Percentiles rank a stretch among this genome's conserved stretches.
These are phyloP conservation scores for Dichotomocladium elegans DNA, from an alignment of 371 early-diverging fungal genomes.

Conservation along the genomic window DNA sequence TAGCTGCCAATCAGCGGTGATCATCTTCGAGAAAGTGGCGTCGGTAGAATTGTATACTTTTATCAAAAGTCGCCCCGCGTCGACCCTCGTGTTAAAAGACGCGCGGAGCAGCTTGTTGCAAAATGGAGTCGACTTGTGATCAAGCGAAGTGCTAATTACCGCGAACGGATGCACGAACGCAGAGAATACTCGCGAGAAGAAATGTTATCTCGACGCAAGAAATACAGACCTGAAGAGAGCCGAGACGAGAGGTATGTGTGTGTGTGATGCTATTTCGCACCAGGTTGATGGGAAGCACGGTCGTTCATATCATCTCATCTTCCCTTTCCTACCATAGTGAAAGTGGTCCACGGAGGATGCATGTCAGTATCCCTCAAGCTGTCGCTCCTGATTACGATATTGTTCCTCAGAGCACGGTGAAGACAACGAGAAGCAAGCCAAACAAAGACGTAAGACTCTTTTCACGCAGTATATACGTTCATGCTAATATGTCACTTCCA, in stretches of 20 bases:
- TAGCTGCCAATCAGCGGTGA: constrained; percentile 81
- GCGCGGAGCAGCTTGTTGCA: constrained; percentile 78
- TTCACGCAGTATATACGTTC: background rate
- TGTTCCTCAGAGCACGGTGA: constrained; percentile 42
- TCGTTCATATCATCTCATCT: no score
- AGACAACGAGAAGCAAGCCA: constrained; percentile 20
- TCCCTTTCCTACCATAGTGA: background rate
- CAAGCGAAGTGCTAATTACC: constrained; percentile 74
- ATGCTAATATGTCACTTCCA: background rate
- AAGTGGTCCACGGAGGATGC: constrained; percentile 16
- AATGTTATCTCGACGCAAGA: constrained; percentile 25
- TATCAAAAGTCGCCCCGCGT: constrained; percentile 90
- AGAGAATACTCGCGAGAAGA: constrained; percentile 39
- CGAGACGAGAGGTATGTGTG: background rate
- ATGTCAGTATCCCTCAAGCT: constrained; percentile 42
- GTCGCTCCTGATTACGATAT: constrained; percentile 51
- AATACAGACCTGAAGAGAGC: constrained; percentile 25
- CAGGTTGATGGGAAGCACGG: no score
- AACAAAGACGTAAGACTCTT: constrained; percentile 14
- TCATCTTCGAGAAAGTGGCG: constrained; percentile 83
- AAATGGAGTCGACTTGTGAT: constrained; percentile 89
- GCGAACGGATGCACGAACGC: constrained; percentile 51
- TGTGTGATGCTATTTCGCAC: no score
- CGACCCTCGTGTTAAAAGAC: constrained; percentile 65
- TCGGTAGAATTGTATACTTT: constrained; percentile 94